Conservation (phyloP, 768 basidiomycete genomes). For the Suillus brevipes region DNA sequence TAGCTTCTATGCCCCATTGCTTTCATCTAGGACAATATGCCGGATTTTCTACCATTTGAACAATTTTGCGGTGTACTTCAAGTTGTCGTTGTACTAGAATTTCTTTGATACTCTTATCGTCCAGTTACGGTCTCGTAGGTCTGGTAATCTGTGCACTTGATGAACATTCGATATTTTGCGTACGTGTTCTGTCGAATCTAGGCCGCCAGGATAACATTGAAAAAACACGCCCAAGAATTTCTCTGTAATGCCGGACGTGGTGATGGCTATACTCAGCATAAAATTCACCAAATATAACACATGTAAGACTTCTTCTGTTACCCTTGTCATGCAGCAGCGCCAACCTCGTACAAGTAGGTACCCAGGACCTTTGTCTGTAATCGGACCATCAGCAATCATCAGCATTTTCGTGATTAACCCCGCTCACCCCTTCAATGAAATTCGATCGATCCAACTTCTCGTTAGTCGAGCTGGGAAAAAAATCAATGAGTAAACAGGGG, state of each 20-base stretch:
- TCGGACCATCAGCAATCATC: constrained; percentile 1
- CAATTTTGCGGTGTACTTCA: neutral
- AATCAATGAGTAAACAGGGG: neutral
- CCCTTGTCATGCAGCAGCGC: constrained; percentile 17
- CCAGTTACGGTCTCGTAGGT: neutral
- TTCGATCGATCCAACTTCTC: constrained; percentile 93
- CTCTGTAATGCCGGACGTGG: neutral
- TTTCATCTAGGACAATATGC: neutral
- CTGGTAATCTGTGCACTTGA: neutral
- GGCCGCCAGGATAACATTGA: no score
- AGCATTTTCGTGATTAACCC: neutral
- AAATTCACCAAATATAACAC: neutral
- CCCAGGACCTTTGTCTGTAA: constrained; percentile 35
- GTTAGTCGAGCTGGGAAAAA: constrained; percentile 70
- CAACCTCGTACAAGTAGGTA: constrained; percentile 34
- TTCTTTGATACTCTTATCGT: neutral
- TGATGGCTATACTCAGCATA: neutral
- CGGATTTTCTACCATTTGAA: neutral
- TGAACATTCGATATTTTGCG: neutral
- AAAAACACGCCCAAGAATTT: neutral
- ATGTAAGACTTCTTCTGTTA: neutral
- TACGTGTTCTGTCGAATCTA: neutral
- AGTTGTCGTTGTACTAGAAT: neutral
- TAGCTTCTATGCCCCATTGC: neutral
- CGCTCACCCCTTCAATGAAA: constrained; percentile 78